A percentile compares a stretch with the other conserved stretches of the same genome.
phyloP scores from a whole-genome alignment of 1,284 basidiomycete species.

The Rhizoctonia solani region DNA sequence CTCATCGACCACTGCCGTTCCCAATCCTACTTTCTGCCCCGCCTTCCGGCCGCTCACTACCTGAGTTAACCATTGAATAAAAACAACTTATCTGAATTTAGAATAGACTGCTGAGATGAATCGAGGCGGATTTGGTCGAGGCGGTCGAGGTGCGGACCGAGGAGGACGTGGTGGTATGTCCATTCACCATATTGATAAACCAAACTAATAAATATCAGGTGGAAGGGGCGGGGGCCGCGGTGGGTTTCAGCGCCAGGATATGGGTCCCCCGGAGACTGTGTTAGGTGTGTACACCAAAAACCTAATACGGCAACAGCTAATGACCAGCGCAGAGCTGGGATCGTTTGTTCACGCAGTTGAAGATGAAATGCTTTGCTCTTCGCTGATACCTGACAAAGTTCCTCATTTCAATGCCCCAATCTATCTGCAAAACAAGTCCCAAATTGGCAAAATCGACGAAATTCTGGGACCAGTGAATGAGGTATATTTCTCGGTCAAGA shows the following conservation, averaged over 20 bases:
- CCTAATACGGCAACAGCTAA: not conserved
- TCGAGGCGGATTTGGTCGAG: constrained; percentile 49
- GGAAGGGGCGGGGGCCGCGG: constrained; percentile 55
- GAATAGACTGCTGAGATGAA: constrained; percentile 48
- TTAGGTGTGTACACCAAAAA: constrained; percentile 59
- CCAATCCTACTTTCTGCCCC: not conserved
- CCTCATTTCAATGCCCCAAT: constrained; percentile 99
- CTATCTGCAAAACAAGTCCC: constrained; percentile 97
- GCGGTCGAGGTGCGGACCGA: constrained; percentile 42
- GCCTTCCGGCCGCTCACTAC: too few relatives aligned
- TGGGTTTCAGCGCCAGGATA: constrained; percentile 71
- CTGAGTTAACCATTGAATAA: too few relatives aligned
- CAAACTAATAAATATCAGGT: constrained; percentile 46
- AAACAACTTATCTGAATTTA: too few relatives aligned
- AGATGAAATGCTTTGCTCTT: constrained; percentile 96
- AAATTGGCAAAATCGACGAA: constrained; percentile 94
- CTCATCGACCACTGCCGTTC: not conserved
- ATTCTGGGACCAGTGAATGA: constrained; percentile 98
- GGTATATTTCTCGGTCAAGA: constrained; percentile 98
- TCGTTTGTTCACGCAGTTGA: constrained; percentile 93
- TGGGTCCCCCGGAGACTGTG: constrained; percentile 84
- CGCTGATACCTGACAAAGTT: constrained; percentile 84
- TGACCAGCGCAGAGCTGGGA: constrained; percentile 70
- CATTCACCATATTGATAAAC: not conserved
- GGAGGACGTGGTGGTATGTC: constrained; percentile 30